Evolutionary conservation across 345 rosid genomes (phyloP), one percentile per base, ranked within the genome.

Genomic region (Euclidium syriacum): DNA sequence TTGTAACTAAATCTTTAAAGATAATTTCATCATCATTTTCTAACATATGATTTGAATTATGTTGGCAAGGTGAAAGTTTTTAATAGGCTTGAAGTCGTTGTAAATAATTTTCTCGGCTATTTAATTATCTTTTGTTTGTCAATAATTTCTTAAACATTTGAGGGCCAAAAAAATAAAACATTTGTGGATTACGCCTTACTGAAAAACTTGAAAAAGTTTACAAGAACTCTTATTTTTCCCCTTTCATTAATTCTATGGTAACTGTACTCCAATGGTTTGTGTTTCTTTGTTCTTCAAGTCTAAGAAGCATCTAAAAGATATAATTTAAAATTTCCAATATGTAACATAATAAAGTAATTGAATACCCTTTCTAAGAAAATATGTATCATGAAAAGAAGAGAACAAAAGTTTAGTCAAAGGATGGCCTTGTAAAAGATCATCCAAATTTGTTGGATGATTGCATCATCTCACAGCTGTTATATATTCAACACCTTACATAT

Each of bases 401-500:
- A 14, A 36, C 15, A 49, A 62, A 23, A 19, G 39, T 60, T 69
- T 41, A 26, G 67, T 69, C 62, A 60, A 69, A 60, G 19, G 61
- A 68, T 40, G 16, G 16, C 33, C n/a, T 56, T 58, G 58, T 50
- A 52, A 34, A n/a, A 10, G 7, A 53, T 52, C 62, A 69, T 69
- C 68, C 68, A 61, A 27, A 14, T 35, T 69, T 44, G 55, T 61
- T 69, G 73, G 62, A 61, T 69, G 41, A 35, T 39, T 69, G 18
- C 73, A 55, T 69, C 60, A 68, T 11, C 73, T 24, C 43, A 59
- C 73, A 68, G 53, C 61, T 68, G 47, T 60, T 68, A 25, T 10
- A 41, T 50, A 32, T 59, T 49, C 59, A 68, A 30, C 27, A 29
- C 6, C 7, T 38, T 5, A 32, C 7, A 51, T 1, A 12, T 11